Base-by-base conservation (phyloP, 768 basidiomycete species). In the Chiua virens region DNA sequence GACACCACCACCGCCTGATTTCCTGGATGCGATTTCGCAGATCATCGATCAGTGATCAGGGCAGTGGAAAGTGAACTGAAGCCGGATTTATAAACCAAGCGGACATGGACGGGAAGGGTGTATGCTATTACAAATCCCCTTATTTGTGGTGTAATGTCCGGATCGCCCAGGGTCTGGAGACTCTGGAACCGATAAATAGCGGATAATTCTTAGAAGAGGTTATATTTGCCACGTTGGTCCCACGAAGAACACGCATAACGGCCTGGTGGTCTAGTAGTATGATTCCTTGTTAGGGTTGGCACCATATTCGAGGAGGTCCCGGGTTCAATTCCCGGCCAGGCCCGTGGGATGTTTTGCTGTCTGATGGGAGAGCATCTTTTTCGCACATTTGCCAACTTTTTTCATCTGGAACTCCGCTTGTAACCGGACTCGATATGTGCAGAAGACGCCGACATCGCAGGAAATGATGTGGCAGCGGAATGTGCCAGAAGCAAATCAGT, bases 281-380 rank as follows among this genome's bases (percentile, higher is more conserved):
- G 79, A 81, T 79, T 79, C 79, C 77, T 79, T 77, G 76, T 80
- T 80, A 75, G 79, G 78, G 79, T 51, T 52, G 23, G n/a, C 15
- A 55, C 43, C 36, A 8, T 37, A 54, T 23, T 61, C 70, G 83
- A 85, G 85, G 85, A 87, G 86, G 86, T 86, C 83, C 84, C 79
- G 84, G 85, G 86, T 87, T 88, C 85, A 86, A 87, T 86, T 86
- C 85, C 84, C 84, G 80, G 83, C 79, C 77, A 84, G 83, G 85
- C 82, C 83, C 60, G 30, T 2, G 5, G 15, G 32, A 44, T 45
- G 22, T 55, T 49, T 52, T 65, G 56, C 52, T 45, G 4, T 5
- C 20, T 22, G 10, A 39, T 34, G 4, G 18, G 18, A 27, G 22
- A 3, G 30, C 25, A 36, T 46, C 25, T 46, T 42, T 47, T 43